These are phyloP conservation scores for Prototheca wickerhamii DNA, from an alignment of 163 green algal species.

Conservation along the genomic window DNA sequence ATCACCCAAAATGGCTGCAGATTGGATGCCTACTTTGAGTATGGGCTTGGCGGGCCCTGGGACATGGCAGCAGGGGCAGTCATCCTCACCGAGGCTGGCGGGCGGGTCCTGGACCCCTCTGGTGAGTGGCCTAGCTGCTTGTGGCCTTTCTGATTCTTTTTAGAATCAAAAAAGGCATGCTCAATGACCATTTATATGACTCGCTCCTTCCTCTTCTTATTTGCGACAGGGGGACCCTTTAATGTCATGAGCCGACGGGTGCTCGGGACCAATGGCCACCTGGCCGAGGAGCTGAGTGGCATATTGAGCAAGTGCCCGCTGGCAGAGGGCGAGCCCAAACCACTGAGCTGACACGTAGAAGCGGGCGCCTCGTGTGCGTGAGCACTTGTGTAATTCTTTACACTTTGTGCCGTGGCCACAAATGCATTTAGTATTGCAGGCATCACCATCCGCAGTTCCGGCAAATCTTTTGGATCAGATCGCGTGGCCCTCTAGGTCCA, in stretches of 20 bases:
- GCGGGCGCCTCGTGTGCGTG: background rate
- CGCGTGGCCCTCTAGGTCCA: no score
- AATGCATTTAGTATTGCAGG: background rate
- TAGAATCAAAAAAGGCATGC: no score
- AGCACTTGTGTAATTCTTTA: background rate
- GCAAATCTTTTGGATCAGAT: background rate
- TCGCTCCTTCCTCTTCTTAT: conserved; percentile 38
- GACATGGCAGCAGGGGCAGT: conserved; percentile 74
- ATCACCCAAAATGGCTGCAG: conserved; percentile 14
- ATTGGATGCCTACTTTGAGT: conserved; percentile 89
- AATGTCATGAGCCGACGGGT: conserved; percentile 73
- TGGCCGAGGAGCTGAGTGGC: conserved; percentile 38
- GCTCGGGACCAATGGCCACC: conserved; percentile 57
- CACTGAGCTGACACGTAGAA: background rate
- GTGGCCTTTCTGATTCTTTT: no score
- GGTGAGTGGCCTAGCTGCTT: no score
- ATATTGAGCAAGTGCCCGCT: conserved; percentile 47
- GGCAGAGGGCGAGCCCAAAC: conserved; percentile 37
- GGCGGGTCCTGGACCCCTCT: conserved; percentile 66
- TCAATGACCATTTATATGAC: no score
- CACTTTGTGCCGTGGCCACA: background rate
- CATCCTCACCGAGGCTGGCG: conserved; percentile 79
- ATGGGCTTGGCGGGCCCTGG: conserved; percentile 92
- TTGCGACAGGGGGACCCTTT: conserved; percentile 59
- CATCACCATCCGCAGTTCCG: no score